Evolutionary conservation across 2,329 filamentous ascomycete genomes (phyloP), one percentile per base, ranked within the genome.

Genomic region (Talaromyces sp.): DNA sequence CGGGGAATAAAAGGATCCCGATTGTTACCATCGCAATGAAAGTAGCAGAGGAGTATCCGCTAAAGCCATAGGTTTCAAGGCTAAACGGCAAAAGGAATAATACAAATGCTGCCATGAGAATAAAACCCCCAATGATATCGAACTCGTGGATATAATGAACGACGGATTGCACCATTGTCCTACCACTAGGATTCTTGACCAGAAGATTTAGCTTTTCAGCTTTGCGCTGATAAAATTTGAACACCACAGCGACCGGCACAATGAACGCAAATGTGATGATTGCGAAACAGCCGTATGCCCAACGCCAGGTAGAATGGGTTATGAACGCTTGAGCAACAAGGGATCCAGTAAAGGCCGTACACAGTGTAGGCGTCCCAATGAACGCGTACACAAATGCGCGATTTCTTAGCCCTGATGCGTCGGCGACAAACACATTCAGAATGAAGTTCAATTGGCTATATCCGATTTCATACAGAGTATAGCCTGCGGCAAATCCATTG

Each of bases 51-150:
- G 71, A 65, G 75, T 81, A 84, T 18, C 72, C 66, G 5, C 75
- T 66, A 6, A 69, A 68, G 30, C 79, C 75, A 30, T 71, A 71
- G 16, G 68, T 67, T 53, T 77, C 72, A n/a, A 91, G 78, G 54
- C 78, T 85, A 73, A 91, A 88, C 0, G 88, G 85, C 14, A 91
- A 79, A 2, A 90, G 80, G 70, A 91, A 84, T 3, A 90, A 75
- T 2, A 85, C 79, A 69, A 88, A 84, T 0, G 85, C 87, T 1
- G 76, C 79, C 57, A 83, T 82, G 47, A 90, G 77, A 1, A 90
- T 75, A 23, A 88, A 63, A 18, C 87, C 77, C 10, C 88, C 87
- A 31, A 86, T 62, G 2, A 85, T 69, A 68, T 91, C 88, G 63
- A 90, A 87, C 66, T 90, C 83, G 52, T 84, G 76, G 14, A 80